Evolutionary conservation across 225 moss, liverwort and hornwort species (phyloP).

Genomic region (Polytrichum commune): DNA sequence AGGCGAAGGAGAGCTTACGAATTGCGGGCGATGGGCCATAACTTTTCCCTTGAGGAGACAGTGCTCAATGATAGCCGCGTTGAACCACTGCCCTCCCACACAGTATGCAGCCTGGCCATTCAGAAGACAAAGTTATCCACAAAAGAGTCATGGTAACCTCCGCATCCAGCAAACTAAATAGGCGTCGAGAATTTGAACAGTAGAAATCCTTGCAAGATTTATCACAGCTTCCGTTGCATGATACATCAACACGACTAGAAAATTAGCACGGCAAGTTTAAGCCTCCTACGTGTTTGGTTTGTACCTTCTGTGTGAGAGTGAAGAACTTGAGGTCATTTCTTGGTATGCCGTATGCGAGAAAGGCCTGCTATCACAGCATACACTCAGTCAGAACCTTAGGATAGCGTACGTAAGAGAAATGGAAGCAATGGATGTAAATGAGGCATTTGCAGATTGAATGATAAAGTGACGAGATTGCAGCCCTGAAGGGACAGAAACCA

Average conservation of each 20-base stretch:
- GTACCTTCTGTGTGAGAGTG: constrained; percentile 52
- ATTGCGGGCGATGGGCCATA: constrained; percentile 71
- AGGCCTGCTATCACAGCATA: constrained; percentile 26
- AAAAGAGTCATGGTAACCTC: too few relatives aligned
- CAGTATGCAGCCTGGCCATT: constrained; percentile 48
- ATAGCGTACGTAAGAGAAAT: neutral
- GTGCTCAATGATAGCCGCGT: constrained; percentile 76
- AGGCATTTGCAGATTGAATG: neutral
- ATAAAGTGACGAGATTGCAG: neutral
- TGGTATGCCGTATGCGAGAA: constrained; percentile 59
- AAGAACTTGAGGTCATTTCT: constrained; percentile 62
- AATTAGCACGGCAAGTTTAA: too few relatives aligned
- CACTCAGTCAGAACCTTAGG: neutral
- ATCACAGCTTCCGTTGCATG: too few relatives aligned
- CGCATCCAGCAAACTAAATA: too few relatives aligned
- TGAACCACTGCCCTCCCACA: constrained; percentile 83
- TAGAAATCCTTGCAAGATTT: too few relatives aligned
- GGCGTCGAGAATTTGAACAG: too few relatives aligned
- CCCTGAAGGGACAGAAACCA: neutral
- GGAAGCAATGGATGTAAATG: neutral
- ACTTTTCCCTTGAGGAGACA: constrained; percentile 67
- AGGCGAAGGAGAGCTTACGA: constrained; percentile 40
- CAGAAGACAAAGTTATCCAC: too few relatives aligned
- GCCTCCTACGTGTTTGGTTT: neutral
- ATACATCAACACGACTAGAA: too few relatives aligned